Base-by-base conservation (phyloP, 2,329 filamentous ascomycete genomes). In the Fusarium pseudoanthophilum region DNA sequence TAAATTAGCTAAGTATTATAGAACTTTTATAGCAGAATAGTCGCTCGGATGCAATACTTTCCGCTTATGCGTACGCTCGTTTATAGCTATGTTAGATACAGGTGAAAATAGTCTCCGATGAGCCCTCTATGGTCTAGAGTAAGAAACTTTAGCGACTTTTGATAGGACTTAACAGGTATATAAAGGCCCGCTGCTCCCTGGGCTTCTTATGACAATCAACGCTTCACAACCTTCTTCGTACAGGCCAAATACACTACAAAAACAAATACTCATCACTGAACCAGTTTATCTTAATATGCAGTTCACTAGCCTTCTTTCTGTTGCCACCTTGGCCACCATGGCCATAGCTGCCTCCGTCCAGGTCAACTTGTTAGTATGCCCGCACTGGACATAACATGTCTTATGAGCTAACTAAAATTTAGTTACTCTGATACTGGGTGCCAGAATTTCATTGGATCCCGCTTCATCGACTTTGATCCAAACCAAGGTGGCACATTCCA, bases 371-470 rank as follows among this genome's bases (percentile, higher is more conserved):
- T 64, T 8, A 4, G 60, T 21, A 7, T 7, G 3, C 10, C 8
- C 0, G 7, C 6, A 6, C 28, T n/a, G 5, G 7, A 5, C 1
- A 9, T 3, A 26, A 2, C 1, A 3, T 11, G 8, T 4, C 5
- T 1, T 3, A 11, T 10, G 4, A 7, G 28, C 42, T 63, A 11
- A 63, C 5, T 1, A 30, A 11, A 0, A 6, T 13, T 4, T 7
- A 64, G 60, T 15, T 64, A 64, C 24, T 64, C 57, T 4, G 60
- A 64, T 1, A 64, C 60, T 24, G 60, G 60, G 1, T 64, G 60
- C n/a, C 60, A 60, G 11, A 62, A 62, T 16, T 64, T 62, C 13
- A 62, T 64, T 13, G 60, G 60, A 13, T 64, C 60, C 7, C 57
- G 43, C 18, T 62, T 64, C 57, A 62, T 64, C 13, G 60, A 64